These are phyloP conservation scores for Podaxis sp. DNA, from an alignment of 768 basidiomycete genomes.

Conservation along the genomic window DNA sequence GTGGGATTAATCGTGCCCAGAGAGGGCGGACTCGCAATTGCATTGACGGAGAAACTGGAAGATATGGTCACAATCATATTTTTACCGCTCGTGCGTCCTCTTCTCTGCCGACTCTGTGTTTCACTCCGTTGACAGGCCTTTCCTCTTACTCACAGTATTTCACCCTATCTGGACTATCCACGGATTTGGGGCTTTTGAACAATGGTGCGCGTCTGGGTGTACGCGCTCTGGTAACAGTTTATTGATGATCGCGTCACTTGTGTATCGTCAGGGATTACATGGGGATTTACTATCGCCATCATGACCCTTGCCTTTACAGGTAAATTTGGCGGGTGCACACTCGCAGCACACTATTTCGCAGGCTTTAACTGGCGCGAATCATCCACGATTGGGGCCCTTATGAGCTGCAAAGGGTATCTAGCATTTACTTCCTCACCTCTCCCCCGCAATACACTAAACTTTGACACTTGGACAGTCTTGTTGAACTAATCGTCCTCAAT, in stretches of 20 bases:
- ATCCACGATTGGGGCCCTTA: conserved; percentile 82
- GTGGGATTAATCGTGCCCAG: conserved; percentile 82
- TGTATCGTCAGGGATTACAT: conserved; percentile 58
- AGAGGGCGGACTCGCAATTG: conserved; percentile 82
- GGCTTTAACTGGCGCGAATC: conserved; percentile 83
- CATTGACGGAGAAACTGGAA: conserved; percentile 94
- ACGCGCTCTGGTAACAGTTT: not conserved
- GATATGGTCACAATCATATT: conserved; percentile 92
- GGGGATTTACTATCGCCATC: conserved; percentile 87
- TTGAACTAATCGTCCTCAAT: conserved; percentile 95
- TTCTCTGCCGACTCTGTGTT: not conserved
- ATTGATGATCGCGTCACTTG: too few relatives aligned
- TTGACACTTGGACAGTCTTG: conserved; percentile 47
- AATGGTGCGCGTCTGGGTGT: conserved; percentile 45
- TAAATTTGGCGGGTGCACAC: conserved; percentile 85
- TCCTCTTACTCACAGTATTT: conserved; percentile 63
- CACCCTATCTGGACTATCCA: conserved; percentile 86
- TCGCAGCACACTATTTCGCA: conserved; percentile 63
- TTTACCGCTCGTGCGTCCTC: conserved; percentile 68
- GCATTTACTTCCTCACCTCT: conserved; percentile 32
- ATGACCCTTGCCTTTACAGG: conserved; percentile 76
- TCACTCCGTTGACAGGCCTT: conserved; percentile 11
- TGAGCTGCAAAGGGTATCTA: conserved; percentile 90
- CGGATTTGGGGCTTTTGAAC: conserved; percentile 82
- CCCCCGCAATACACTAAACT: not conserved